Evolutionary conservation across 2,329 filamentous ascomycete species (phyloP), one percentile per base, ranked within the genome.

Genomic region (Fusarium vanettenii): DNA sequence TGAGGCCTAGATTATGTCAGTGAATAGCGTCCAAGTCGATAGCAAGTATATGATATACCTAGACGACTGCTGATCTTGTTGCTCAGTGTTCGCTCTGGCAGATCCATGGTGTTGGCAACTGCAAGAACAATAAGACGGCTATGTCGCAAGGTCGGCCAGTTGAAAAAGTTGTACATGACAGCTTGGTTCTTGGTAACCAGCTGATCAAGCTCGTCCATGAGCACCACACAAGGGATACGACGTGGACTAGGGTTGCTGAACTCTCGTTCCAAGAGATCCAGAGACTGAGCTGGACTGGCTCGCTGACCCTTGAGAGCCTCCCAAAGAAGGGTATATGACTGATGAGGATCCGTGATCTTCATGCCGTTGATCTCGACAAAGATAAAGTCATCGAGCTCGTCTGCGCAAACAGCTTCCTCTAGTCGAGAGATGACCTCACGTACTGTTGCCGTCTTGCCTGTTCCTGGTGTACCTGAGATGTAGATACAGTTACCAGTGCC

Each of bases 91-190:
- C 97, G 89, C 84, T 99, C 97, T 0, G 97, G 97, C 67, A 99
- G 85, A 84, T 99, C 97, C 97, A 99, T 99, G 27, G 97, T 99
- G 83, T 99, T 99, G 62, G 97, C 97, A 20, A 99, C 97, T 13
- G 97, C 97, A 8, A 99, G 90, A 8, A 99, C 97, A 82, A 99
- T 98, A 52, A 99, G 88, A 59, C 95, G 91, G 64, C 95, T 98
- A 83, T 99, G 95, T 60, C 94, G 91, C 64, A 98, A 87, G 13
- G 94, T 94, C 5, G 97, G 97, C 97, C 97, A 99, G 81, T 99
- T 99, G 89, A 99, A 99, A 84, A 99, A 99, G 83, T 99, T 99
- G 86, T 99, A 99, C 97, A 99, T 99, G 84, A 99, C 97, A n/a
- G 94, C 96, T 82, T 99, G 97, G 79, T 98, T 98, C 80, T 96